A percentile compares a stretch with the other conserved stretches of the same genome.
These are phyloP conservation scores for Lophiostoma macrostomum DNA, from an alignment of 495 filamentous ascomycete species.

Conservation along the genomic window DNA sequence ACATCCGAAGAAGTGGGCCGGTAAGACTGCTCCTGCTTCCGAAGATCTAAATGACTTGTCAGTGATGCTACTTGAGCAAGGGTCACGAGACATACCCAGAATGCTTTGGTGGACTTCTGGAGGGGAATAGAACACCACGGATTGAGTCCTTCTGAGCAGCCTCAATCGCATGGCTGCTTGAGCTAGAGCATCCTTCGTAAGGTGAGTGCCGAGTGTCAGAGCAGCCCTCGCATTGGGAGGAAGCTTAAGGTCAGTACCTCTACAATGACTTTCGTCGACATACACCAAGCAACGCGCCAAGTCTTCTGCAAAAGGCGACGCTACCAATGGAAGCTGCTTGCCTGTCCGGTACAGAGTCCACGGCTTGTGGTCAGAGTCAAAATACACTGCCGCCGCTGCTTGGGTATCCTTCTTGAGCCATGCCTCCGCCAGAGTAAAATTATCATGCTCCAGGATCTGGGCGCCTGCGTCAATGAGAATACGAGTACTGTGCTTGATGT, in stretches of 20 bases:
- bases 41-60: too few relatives aligned
- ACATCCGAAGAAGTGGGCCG: slow-evolving; percentile 51
- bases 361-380: slow-evolving; percentile 44
- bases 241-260: slow-evolving; percentile 68
- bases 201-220: slow-evolving; percentile 62
- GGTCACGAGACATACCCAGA: too few relatives aligned
- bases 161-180: slow-evolving; percentile 48
- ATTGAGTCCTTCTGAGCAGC: slow-evolving; percentile 22
- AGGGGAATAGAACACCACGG: slow-evolving; percentile 44
- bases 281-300: slow-evolving; percentile 65
- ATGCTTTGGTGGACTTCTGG: slow-evolving; percentile 49
- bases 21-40: slow-evolving; percentile 4
- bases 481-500: slow-evolving; percentile 34
- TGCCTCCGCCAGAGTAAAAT: slow-evolving; percentile 41
- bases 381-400: slow-evolving; percentile 46
- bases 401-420: slow-evolving; percentile 46
- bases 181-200: slow-evolving; percentile 67
- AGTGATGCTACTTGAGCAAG: too few relatives aligned
- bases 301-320: slow-evolving; percentile 59
- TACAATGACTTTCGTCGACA: slow-evolving; percentile 69
- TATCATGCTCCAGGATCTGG: slow-evolving; percentile 49
- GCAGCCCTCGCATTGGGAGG: slow-evolving; percentile 58
- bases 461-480: slow-evolving; percentile 55
- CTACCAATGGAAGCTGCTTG: slow-evolving; percentile 44
- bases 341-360: slow-evolving; percentile 48